These are phyloP conservation scores for Myxozyma sirexii DNA, from an alignment of 805 yeast species.

Conservation along the genomic window DNA sequence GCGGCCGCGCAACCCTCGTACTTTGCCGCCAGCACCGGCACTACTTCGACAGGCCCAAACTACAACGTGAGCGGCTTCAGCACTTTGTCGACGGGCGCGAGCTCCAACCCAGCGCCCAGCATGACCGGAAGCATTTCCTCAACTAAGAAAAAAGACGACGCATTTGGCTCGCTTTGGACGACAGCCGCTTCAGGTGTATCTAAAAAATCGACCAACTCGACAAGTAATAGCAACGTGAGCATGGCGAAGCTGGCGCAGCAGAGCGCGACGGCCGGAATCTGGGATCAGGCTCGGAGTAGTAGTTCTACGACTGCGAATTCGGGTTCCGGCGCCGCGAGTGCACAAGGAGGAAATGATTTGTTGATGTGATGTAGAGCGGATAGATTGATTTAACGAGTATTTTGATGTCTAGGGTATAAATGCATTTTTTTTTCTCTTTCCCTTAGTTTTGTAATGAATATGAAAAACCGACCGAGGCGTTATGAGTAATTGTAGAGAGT, in stretches of 20 bases:
- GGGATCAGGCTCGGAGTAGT: constrained; percentile 34
- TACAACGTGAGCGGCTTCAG: constrained; percentile 7
- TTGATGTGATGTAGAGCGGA: constrained; percentile 5
- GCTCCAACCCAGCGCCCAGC: neutral
- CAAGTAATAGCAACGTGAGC: constrained; percentile 16
- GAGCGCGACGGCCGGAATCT: constrained; percentile 39
- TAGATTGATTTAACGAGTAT: neutral
- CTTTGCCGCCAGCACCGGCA: neutral
- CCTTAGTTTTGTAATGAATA: neutral
- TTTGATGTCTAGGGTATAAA: neutral
- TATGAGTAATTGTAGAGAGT: no score
- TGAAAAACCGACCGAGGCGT: no score
- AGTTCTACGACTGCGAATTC: constrained; percentile 6
- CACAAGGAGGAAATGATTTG: constrained; percentile 11
- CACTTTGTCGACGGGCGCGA: neutral
- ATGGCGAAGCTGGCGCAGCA: constrained; percentile 39
- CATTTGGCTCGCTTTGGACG: constrained; percentile 48
- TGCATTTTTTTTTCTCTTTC: neutral
- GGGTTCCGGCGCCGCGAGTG: neutral
- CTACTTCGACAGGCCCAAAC: constrained; percentile 8
- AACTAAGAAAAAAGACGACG: constrained; percentile 39
- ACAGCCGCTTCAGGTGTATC: constrained; percentile 38
- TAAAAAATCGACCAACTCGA: constrained; percentile 12
- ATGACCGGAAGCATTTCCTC: constrained; percentile 19
- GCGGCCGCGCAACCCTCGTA: neutral